A percentile compares a stretch with the other conserved stretches of the same genome.
Evolutionary conservation across 169 alveolate genomes (phyloP).

Genomic region (Plasmodium adleri): DNA sequence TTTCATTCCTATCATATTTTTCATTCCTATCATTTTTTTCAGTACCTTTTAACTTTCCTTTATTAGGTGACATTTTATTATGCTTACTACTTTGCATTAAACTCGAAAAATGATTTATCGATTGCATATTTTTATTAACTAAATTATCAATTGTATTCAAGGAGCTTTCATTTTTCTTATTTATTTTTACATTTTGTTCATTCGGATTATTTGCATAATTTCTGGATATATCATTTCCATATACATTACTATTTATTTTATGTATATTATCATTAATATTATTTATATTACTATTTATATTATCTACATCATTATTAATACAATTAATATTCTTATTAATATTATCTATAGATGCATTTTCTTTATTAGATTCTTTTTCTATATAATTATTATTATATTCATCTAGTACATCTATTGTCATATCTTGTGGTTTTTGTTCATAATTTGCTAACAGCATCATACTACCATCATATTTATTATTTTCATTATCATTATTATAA

Average conservation of each 20-base stretch:
- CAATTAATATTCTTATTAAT: slow-evolving; percentile 62
- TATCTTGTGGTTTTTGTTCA: not conserved
- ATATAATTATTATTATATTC: slow-evolving; percentile 13
- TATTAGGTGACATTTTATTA: not conserved
- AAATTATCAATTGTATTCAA: slow-evolving; percentile 43
- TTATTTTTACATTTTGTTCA: slow-evolving; percentile 1
- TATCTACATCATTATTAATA: slow-evolving; percentile 66
- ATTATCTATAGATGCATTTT: slow-evolving; percentile 25
- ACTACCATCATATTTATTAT: slow-evolving; percentile 9
- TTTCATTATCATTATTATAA: not conserved
- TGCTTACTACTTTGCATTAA: slow-evolving; percentile 48
- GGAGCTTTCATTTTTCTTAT: slow-evolving; percentile 18
- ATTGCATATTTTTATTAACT: slow-evolving; percentile 71
- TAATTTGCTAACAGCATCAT: not conserved
- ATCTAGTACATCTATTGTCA: not conserved
- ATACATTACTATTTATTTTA: slow-evolving; percentile 48
- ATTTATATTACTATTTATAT: slow-evolving; percentile 62
- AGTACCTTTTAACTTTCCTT: not conserved
- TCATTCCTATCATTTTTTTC: not conserved
- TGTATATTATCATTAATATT: slow-evolving; percentile 47
- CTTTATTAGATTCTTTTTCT: slow-evolving; percentile 25
- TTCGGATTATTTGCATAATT: not conserved
- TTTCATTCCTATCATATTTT: not conserved
- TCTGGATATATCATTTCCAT: not conserved
- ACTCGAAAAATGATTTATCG: slow-evolving; percentile 55